Evolutionary conservation across 73 alveolate genomes (phyloP).

Genomic region (Paramecium pentaurelia): DNA sequence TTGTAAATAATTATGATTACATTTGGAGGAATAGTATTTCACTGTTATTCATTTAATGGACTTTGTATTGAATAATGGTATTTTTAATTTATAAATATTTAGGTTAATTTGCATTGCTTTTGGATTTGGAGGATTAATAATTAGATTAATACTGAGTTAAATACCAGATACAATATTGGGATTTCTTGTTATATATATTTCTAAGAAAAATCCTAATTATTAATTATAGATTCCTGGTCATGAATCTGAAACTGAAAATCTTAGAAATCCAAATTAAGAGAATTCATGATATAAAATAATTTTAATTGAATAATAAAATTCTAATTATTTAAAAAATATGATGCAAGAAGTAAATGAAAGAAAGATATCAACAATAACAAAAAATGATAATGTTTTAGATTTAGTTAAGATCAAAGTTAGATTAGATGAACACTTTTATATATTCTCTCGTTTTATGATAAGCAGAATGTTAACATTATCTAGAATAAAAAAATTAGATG

Average conservation of each 20-base stretch:
- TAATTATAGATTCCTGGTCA: neutral
- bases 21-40: slow-evolving; percentile 73
- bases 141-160: slow-evolving; percentile 31
- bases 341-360: neutral
- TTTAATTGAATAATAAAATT: neutral
- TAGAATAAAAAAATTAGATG: slow-evolving; percentile 38
- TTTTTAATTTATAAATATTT: neutral
- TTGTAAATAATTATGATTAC: slow-evolving; percentile 70
- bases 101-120: slow-evolving; percentile 73
- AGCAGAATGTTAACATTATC: slow-evolving; percentile 76
- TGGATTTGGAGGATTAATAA: slow-evolving; percentile 53
- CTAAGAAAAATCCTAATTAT: neutral
- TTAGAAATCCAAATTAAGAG: neutral
- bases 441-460: slow-evolving; percentile 74
- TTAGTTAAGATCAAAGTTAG: slow-evolving; percentile 72
- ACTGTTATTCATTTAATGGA: slow-evolving; percentile 75
- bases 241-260: neutral
- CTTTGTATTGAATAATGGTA: slow-evolving; percentile 78
- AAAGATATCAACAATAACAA: neutral
- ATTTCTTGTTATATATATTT: neutral
- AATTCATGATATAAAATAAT: neutral
- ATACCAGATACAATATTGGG: neutral
- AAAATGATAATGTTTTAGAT: slow-evolving; percentile 59
- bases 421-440: slow-evolving; percentile 74
- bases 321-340: neutral